Percentiles rank a stretch among this genome's conserved stretches.
phyloP scores from a whole-genome alignment of 176 grass and related monocot genomes.

The Miscanthus lutarioriparius region DNA sequence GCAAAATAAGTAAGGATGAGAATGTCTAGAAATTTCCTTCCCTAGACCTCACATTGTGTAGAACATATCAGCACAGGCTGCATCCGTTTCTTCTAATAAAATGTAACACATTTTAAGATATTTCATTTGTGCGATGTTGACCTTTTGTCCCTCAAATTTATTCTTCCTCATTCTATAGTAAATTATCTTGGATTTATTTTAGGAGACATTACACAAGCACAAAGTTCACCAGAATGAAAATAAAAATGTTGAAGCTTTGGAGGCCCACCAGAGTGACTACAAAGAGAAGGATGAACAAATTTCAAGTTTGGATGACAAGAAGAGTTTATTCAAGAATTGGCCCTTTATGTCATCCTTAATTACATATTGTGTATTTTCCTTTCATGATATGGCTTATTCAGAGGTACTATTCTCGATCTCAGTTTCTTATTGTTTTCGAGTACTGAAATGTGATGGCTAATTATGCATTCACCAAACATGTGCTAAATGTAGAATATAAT shows the following conservation, averaged over 20 bases:
- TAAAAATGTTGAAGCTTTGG: slow-evolving; percentile 55
- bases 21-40: neutral
- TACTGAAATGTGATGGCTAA: neutral
- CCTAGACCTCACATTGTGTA: neutral
- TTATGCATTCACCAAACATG: neutral
- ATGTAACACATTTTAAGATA: neutral
- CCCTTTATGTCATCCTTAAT: slow-evolving; percentile 93
- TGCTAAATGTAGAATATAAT: neutral
- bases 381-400: slow-evolving; percentile 91
- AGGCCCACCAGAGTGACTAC: slow-evolving; percentile 38
- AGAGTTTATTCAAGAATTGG: slow-evolving; percentile 90
- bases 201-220: slow-evolving; percentile 92
- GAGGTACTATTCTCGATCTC: slow-evolving; percentile 44
- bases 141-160: neutral
- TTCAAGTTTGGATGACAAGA: slow-evolving; percentile 35
- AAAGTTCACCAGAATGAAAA: slow-evolving; percentile 22
- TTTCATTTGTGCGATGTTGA: neutral
- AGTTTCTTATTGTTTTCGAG: neutral
- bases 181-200: slow-evolving; percentile 29
- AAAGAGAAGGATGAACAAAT: slow-evolving; percentile 44
- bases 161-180: neutral
- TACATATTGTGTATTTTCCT: slow-evolving; percentile 76
- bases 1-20: neutral
- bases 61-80: neutral
- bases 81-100: neutral